Evolutionary conservation across 2,329 filamentous ascomycete genomes (phyloP).

Genomic region (Aspergillus sp.): DNA sequence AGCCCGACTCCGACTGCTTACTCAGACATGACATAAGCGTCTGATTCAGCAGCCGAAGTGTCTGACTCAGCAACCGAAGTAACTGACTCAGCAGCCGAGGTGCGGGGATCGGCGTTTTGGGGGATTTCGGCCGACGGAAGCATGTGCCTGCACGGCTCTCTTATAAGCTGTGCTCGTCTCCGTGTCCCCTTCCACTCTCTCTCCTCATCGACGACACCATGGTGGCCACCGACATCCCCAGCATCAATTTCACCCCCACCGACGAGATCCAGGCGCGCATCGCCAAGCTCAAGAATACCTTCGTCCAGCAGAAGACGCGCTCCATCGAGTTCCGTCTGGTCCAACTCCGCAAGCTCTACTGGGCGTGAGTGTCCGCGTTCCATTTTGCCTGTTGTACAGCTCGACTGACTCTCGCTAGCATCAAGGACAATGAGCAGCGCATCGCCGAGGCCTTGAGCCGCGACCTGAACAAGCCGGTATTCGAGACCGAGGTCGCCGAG

Average conservation of each 20-base stretch:
- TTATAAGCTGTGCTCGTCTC: too few species aligned
- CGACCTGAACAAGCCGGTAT: constrained; percentile 69
- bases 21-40: too few species aligned
- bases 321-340: constrained; percentile 69
- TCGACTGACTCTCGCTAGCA: constrained; percentile 19
- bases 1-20: too few species aligned
- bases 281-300: constrained; percentile 57
- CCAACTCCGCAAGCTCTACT: constrained; percentile 91
- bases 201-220: too few species aligned
- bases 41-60: too few species aligned
- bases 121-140: too few species aligned
- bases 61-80: too few species aligned
- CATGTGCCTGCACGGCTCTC: too few species aligned
- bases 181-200: too few species aligned
- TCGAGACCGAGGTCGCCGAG: constrained; percentile 67
- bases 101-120: too few species aligned
- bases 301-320: constrained; percentile 70
- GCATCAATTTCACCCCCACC: constrained; percentile 53
- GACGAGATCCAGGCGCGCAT: constrained; percentile 57
- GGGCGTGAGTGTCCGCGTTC: constrained; percentile 49
- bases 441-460: constrained; percentile 64
- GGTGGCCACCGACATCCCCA: constrained; percentile 26
- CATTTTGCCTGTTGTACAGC: constrained; percentile 2
- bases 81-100: too few species aligned
- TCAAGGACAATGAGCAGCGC: constrained; percentile 66